Percentiles rank a stretch among this genome's conserved stretches.
phyloP scores from a whole-genome alignment of 169 alveolate genomes.

The Amoebophrya sp. region DNA sequence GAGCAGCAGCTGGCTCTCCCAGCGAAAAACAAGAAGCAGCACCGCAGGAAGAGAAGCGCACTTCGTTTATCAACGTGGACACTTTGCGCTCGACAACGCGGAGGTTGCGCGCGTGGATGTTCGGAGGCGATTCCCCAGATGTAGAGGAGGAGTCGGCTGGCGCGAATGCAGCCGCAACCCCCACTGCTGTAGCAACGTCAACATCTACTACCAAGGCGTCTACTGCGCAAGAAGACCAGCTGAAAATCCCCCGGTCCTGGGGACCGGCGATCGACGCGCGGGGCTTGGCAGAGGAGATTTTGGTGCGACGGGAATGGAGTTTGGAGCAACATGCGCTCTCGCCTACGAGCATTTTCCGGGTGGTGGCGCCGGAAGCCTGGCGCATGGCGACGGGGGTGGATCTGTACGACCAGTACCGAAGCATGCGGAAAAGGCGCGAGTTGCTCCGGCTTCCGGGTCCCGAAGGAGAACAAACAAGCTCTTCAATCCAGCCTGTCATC shows the following conservation, averaged over 20 bases:
- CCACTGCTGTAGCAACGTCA: too few relatives aligned
- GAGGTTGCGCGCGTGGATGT: neutral
- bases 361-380: neutral
- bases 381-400: neutral
- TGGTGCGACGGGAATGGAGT: neutral
- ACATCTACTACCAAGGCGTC: neutral
- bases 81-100: neutral
- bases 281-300: neutral
- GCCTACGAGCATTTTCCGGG: neutral
- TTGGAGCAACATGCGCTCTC: neutral
- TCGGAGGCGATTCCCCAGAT: neutral
- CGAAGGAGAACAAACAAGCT: too few relatives aligned
- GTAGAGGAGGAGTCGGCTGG: neutral
- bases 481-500: too few relatives aligned
- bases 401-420: too few relatives aligned
- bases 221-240: neutral
- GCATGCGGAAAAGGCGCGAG: too few relatives aligned
- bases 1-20: neutral
- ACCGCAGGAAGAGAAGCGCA: neutral
- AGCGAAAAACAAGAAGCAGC: neutral
- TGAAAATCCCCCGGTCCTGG: neutral
- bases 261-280: neutral
- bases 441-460: neutral
- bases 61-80: too few relatives aligned
- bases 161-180: neutral